Percentiles rank a stretch among this genome's conserved stretches.
Evolutionary conservation across 2,329 filamentous ascomycete species (phyloP).

Genomic region (Ophiostoma ips): DNA sequence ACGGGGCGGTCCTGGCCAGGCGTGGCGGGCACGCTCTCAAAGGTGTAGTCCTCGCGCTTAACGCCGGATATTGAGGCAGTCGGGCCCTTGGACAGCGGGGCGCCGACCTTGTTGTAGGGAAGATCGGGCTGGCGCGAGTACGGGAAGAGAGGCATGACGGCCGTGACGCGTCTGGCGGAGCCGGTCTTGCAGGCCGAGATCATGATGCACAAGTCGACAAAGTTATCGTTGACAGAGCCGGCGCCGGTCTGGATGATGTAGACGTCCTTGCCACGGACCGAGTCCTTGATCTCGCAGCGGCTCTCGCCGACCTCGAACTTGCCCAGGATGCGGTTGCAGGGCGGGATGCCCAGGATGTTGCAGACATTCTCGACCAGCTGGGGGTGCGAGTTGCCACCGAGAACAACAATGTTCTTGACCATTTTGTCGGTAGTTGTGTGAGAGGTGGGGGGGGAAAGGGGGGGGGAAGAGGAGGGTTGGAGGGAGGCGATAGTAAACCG

Average conservation of each 20-base stretch:
- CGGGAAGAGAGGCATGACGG: slow-evolving; percentile 86
- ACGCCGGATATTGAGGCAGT: slow-evolving; percentile 26
- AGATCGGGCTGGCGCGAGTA: slow-evolving; percentile 95
- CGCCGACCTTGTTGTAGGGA: slow-evolving; percentile 90
- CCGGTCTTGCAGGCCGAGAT: slow-evolving; percentile 84
- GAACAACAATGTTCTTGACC: slow-evolving; percentile 90
- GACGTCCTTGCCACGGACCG: slow-evolving; percentile 94
- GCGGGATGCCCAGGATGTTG: slow-evolving; percentile 75
- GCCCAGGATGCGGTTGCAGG: slow-evolving; percentile 66
- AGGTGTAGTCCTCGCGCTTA: slow-evolving; percentile 55
- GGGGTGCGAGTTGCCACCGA: slow-evolving; percentile 88
- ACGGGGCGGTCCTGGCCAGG: slow-evolving; percentile 60
- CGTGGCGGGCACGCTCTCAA: slow-evolving; percentile 82
- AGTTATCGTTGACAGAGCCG: slow-evolving; percentile 86
- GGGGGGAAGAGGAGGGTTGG: not conserved
- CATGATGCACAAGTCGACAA: slow-evolving; percentile 94
- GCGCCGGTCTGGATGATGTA: slow-evolving; percentile 95
- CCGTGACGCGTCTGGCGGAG: slow-evolving; percentile 84
- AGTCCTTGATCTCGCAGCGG: slow-evolving; percentile 89
- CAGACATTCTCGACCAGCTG: slow-evolving; percentile 76
- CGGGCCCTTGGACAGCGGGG: slow-evolving; percentile 60
- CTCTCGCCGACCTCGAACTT: slow-evolving; percentile 96
- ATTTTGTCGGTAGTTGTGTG: slow-evolving; percentile 41
- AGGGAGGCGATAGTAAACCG: not conserved
- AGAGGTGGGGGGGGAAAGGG: not conserved